A percentile compares a stretch with the other conserved stretches of the same genome.
These are phyloP conservation scores for Cryptococcus amylolentus DNA, from an alignment of 1,284 basidiomycete genomes.

Conservation along the genomic window DNA sequence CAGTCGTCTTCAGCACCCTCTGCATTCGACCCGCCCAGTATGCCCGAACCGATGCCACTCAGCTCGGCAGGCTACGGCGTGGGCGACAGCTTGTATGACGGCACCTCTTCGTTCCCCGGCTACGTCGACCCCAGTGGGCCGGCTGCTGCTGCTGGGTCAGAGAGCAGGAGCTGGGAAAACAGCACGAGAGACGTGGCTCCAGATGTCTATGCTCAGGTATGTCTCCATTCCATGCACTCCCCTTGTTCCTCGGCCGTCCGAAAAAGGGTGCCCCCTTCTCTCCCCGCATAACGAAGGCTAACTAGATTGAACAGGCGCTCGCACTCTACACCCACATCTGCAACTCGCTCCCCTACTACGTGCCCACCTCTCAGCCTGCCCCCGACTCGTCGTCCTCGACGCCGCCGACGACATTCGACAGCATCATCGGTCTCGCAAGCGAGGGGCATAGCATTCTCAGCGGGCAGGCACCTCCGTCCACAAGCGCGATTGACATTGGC, in stretches of 20 bases:
- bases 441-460: constrained; percentile 24
- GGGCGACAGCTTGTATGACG: constrained; percentile 1
- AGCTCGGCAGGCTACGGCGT: constrained; percentile 7
- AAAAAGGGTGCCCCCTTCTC: not conserved
- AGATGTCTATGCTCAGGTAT: constrained; percentile 34
- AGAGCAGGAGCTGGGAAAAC: not conserved
- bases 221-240: constrained; percentile 2
- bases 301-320: constrained; percentile 2
- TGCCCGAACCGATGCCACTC: too few species aligned
- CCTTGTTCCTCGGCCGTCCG: not conserved
- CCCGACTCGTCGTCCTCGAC: not conserved
- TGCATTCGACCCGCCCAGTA: too few species aligned
- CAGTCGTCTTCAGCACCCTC: not conserved
- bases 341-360: constrained; percentile 8
- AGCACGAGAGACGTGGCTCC: constrained; percentile 2
- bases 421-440: constrained; percentile 28
- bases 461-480: constrained; percentile 11
- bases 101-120: too few species aligned
- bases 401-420: constrained; percentile 19
- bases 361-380: constrained; percentile 2
- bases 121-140: too few species aligned
- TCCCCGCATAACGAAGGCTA: not conserved
- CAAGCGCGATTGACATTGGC: too few species aligned
- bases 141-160: too few species aligned
- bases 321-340: constrained; percentile 12